These are phyloP conservation scores for Syzygium malaccense DNA, from an alignment of 441 rosid species.

Conservation along the genomic window DNA sequence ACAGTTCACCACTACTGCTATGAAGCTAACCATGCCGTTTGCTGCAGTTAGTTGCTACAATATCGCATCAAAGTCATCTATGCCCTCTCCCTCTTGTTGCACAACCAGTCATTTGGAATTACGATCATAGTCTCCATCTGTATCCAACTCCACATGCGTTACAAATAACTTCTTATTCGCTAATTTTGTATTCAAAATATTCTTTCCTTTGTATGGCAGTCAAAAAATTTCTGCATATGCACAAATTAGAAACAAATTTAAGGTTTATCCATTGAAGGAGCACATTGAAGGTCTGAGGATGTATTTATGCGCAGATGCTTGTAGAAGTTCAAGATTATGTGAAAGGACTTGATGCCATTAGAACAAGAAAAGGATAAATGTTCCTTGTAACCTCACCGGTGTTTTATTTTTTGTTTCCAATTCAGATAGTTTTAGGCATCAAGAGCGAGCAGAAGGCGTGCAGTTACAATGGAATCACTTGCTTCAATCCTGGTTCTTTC, in stretches of 20 bases:
- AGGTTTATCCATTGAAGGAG: neutral
- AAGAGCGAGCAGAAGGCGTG: conserved; percentile 77
- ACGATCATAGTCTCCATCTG: conserved; percentile 81
- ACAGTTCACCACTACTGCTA: neutral
- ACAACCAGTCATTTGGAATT: conserved; percentile 94
- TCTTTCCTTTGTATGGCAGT: neutral
- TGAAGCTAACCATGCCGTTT: conserved; percentile 8
- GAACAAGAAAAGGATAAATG: neutral
- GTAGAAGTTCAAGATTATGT: neutral
- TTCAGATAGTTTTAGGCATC: conserved; percentile 83
- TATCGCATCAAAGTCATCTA: conserved; percentile 93
- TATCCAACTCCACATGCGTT: conserved; percentile 92
- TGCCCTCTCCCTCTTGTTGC: conserved; percentile 87
- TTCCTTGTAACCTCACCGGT: neutral
- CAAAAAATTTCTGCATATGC: neutral
- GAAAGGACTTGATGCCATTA: neutral
- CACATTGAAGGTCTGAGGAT: neutral
- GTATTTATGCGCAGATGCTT: neutral
- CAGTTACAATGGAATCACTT: conserved; percentile 69
- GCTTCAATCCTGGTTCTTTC: conserved; percentile 94
- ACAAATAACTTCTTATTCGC: neutral
- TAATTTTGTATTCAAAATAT: neutral
- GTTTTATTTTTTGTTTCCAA: neutral
- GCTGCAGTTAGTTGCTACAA: conserved; percentile 85
- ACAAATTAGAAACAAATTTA: neutral